phyloP scores from a whole-genome alignment of 495 filamentous ascomycete genomes.

The Neurospora sp. region DNA sequence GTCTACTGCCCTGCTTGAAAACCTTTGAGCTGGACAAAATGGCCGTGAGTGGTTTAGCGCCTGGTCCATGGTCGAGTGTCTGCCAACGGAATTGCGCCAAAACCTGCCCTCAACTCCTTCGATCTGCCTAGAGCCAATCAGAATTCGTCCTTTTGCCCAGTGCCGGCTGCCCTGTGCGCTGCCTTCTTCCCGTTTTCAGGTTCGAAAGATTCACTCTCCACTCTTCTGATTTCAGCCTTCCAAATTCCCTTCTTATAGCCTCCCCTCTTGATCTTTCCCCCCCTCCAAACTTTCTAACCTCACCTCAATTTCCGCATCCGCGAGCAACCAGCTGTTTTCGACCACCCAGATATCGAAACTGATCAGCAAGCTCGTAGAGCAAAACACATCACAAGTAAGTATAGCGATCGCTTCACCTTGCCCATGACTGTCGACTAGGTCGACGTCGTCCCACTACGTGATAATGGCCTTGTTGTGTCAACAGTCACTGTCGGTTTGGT shows the following conservation, averaged over 20 bases:
- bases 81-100: not conserved
- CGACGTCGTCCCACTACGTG: not conserved
- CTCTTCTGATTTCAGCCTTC: not conserved
- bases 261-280: not conserved
- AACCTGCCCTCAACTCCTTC: not conserved
- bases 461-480: not conserved
- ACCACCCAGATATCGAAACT: not conserved
- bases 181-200: not conserved
- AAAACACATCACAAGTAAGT: not conserved
- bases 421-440: not conserved
- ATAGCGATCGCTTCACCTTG: not conserved
- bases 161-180: not conserved
- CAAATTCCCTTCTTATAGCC: not conserved
- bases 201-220: not conserved
- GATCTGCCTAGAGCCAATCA: not conserved
- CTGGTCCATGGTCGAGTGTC: not conserved
- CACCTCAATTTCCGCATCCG: not conserved
- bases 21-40: not conserved
- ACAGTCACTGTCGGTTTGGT: not conserved
- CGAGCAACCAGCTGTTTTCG: not conserved
- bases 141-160: not conserved
- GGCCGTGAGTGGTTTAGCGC: not conserved
- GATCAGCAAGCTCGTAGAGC: not conserved
- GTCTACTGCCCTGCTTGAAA: not conserved
- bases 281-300: not conserved